Base-by-base conservation (phyloP, 257 asterid species). In the Solanum medicagineum region DNA sequence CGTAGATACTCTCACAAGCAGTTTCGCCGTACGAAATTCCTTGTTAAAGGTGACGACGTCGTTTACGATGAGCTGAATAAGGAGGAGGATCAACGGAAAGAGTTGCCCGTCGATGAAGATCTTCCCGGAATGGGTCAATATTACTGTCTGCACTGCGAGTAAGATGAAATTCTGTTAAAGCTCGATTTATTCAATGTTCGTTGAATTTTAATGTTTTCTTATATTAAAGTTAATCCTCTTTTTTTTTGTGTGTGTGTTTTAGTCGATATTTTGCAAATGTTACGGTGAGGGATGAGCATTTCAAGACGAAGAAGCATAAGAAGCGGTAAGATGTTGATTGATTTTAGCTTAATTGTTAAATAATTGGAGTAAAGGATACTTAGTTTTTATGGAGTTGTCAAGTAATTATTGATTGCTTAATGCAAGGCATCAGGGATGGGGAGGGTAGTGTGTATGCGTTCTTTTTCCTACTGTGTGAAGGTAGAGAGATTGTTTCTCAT, bases 81-180 rank as follows among this genome's bases (percentile, higher is more conserved):
- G 88, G 71, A 45, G 16, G 97, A 85, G n/a, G 94, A 89, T 66
- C 79, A 60, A 13, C 36, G 32, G 73, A 57, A 93, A 87, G 53
- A 59, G 91, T 59, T 95, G 89, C 98, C 98, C 7, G 83, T 92
- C 6, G 98, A 96, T 81, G 99, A 96, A 89, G 97, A 96, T 84
- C 97, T 96, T 71, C 99, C 98, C 2, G 98, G 98, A 68, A 91
- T 96, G 98, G 99, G 98, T 44, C 98, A 96, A 87, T 93, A 86
- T 81, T 96, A 95, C 81, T 95, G 99, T 87, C 55, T 90, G 8
- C 98, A 95, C 90, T 94, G 98, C 97, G 99, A 95, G 98, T 95
- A 92, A 91, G 49, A 68, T 63, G 4, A 84, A 20, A 22, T 74
- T 71, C 15, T 60, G 32, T 29, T 32, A 6, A 29, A 29, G 75